Percentiles rank a stretch among this genome's conserved stretches.
Evolutionary conservation across 2,329 filamentous ascomycete genomes (phyloP).

Genomic region (Aspergillus sp.): DNA sequence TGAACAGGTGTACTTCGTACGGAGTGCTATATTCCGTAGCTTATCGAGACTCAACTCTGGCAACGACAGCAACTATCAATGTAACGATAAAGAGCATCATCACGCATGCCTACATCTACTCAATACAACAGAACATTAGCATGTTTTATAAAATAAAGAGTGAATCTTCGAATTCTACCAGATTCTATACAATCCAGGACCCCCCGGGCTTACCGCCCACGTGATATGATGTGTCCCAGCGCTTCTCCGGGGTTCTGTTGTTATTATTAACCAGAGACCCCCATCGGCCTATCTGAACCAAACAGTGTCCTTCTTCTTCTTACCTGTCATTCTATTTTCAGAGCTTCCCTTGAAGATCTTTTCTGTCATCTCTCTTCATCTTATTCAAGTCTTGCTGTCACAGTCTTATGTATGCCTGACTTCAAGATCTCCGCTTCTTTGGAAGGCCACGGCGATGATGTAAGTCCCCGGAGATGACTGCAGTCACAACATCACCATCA

Average conservation of each 20-base stretch:
- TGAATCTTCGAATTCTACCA: too few relatives aligned
- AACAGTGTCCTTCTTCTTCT: background rate
- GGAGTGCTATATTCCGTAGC: too few relatives aligned
- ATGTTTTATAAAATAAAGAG: too few relatives aligned
- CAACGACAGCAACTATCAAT: too few relatives aligned
- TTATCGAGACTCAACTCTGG: too few relatives aligned
- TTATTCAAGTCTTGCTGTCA: background rate
- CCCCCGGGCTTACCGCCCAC: slow-evolving; percentile 20
- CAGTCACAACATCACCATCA: slow-evolving; percentile 7
- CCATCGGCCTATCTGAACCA: slow-evolving; percentile 4
- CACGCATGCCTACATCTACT: too few relatives aligned
- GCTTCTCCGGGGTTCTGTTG: slow-evolving; percentile 7
- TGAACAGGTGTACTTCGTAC: too few relatives aligned
- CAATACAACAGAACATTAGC: too few relatives aligned
- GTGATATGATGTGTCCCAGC: slow-evolving; percentile 20
- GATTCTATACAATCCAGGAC: too few relatives aligned
- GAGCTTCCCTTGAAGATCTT: background rate
- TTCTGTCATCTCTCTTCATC: slow-evolving; percentile 1
- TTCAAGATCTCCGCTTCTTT: slow-evolving; percentile 93
- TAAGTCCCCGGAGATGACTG: slow-evolving; percentile 43
- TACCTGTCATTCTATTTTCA: slow-evolving; percentile 3
- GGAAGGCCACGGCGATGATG: slow-evolving; percentile 87
- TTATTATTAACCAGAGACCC: slow-evolving; percentile 12
- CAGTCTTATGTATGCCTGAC: slow-evolving; percentile 58
- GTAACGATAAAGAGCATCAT: too few relatives aligned